Evolutionary conservation across 805 yeast genomes (phyloP).

Genomic region (Komagataella populi): DNA sequence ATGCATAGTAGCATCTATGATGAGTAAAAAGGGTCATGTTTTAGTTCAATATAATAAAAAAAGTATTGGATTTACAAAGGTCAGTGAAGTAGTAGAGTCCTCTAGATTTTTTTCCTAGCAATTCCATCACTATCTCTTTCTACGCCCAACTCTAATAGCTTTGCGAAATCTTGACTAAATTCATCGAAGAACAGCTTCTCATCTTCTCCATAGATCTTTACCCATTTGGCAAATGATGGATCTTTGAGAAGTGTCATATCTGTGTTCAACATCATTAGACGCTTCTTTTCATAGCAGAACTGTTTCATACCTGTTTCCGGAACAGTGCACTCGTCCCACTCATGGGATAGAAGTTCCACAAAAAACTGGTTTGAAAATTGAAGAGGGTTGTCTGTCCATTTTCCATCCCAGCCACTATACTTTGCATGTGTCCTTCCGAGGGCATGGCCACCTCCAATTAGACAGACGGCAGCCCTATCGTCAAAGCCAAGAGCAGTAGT

Average conservation of each 20-base stretch:
- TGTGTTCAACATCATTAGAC: constrained; percentile 76
- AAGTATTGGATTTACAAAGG: not conserved
- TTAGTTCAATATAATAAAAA: not conserved
- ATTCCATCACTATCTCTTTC: constrained; percentile 18
- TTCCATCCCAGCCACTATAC: constrained; percentile 34
- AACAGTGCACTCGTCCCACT: constrained; percentile 20
- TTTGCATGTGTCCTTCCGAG: constrained; percentile 62
- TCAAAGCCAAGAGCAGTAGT: constrained; percentile 45
- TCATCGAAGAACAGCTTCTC: constrained; percentile 46
- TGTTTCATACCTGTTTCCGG: constrained; percentile 28
- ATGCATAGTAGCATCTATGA: constrained; percentile 25
- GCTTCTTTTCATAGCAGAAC: constrained; percentile 20
- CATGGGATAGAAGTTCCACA: constrained; percentile 34
- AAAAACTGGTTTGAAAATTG: constrained; percentile 29
- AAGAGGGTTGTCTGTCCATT: constrained; percentile 29
- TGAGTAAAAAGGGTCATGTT: not conserved
- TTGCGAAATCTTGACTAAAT: constrained; percentile 54
- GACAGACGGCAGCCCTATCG: constrained; percentile 61
- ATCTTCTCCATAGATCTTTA: constrained; percentile 54
- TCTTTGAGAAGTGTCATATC: constrained; percentile 57
- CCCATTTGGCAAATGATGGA: constrained; percentile 44
- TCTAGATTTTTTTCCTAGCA: constrained; percentile 14
- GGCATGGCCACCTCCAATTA: constrained; percentile 68
- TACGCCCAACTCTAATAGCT: constrained; percentile 38
- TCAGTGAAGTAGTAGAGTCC: not conserved